Percentiles rank a stretch among this genome's conserved stretches.
Conservation (phyloP, 805 yeast genomes). For the Cyberlindnera americana region DNA sequence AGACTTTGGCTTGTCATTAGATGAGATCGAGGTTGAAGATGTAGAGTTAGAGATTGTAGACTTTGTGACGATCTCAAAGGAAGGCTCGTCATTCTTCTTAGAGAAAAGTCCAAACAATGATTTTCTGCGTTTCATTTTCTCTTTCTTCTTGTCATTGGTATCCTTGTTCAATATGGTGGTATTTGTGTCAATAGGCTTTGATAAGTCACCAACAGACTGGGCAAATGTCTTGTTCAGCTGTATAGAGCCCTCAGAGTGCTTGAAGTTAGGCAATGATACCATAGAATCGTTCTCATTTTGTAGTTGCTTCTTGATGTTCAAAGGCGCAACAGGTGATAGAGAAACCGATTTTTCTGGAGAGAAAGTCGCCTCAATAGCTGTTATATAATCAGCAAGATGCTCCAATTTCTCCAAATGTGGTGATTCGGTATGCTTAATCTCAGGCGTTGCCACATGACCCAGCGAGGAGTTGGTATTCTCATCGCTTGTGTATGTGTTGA, state of each 20-base stretch:
- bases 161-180: too few species aligned
- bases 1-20: neutral
- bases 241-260: conserved; percentile 10
- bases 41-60: conserved; percentile 5
- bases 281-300: conserved; percentile 11
- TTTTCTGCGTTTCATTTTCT: conserved; percentile 20
- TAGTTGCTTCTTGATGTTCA: conserved; percentile 5
- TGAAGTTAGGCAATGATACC: conserved; percentile 17
- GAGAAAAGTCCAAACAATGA: conserved; percentile 25
- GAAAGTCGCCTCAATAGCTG: conserved; percentile 6
- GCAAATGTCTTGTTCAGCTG: conserved; percentile 10
- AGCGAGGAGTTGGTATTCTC: too few species aligned
- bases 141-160: conserved; percentile 10
- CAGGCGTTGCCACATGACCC: conserved; percentile 6
- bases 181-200: conserved; percentile 1
- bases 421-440: conserved; percentile 5
- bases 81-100: conserved; percentile 19
- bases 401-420: conserved; percentile 11
- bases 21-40: neutral
- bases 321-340: conserved; percentile 5
- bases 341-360: conserved; percentile 6
- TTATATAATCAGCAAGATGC: conserved; percentile 1
- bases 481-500: conserved; percentile 13
- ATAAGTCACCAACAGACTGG: conserved; percentile 9
- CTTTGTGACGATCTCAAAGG: conserved; percentile 26